phyloP scores from a whole-genome alignment of 2,329 filamentous ascomycete genomes.

The Fusarium illudens region DNA sequence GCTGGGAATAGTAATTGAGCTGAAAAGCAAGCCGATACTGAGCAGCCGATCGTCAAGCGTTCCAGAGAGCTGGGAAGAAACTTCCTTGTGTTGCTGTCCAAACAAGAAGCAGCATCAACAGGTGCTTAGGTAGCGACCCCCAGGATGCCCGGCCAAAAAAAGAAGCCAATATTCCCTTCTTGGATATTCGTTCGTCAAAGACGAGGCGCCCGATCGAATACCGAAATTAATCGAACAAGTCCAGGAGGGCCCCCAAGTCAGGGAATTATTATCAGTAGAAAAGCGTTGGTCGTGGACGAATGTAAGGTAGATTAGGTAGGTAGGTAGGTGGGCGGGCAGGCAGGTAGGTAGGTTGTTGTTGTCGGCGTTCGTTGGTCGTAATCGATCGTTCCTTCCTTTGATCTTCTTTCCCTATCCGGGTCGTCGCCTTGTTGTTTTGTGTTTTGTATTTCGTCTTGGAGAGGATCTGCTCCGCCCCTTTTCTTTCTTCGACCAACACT shows the following conservation, averaged over 20 bases:
- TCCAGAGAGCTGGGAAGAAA: not conserved
- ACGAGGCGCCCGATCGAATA: slow-evolving; percentile 17
- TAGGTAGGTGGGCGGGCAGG: slow-evolving; percentile 2
- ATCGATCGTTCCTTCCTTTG: slow-evolving; percentile 15
- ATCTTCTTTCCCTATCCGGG: slow-evolving; percentile 2
- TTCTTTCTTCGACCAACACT: slow-evolving; percentile 18
- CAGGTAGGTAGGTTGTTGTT: no score
- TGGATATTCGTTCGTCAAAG: slow-evolving; percentile 10
- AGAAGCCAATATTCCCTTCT: not conserved
- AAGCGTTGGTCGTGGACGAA: slow-evolving; percentile 7
- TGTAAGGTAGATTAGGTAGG: no score
- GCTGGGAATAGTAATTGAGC: slow-evolving; percentile 4
- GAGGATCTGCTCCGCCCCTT: slow-evolving; percentile 14
- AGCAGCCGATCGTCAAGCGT: slow-evolving; percentile 3
- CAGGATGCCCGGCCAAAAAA: slow-evolving; percentile 1
- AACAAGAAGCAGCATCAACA: slow-evolving; percentile 4
- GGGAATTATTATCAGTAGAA: slow-evolving; percentile 12
- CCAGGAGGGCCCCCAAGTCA: slow-evolving; percentile 12
- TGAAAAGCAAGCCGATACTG: slow-evolving; percentile 15
- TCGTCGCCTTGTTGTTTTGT: slow-evolving; percentile 7
- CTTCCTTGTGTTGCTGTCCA: slow-evolving; percentile 7
- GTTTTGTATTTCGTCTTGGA: slow-evolving; percentile 19
- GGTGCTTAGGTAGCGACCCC: not conserved
- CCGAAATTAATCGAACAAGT: slow-evolving; percentile 18
- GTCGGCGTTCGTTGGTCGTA: slow-evolving; percentile 11